Conservation (phyloP, 1,139 yeast genomes). For the Meyerozyma athensensis region DNA sequence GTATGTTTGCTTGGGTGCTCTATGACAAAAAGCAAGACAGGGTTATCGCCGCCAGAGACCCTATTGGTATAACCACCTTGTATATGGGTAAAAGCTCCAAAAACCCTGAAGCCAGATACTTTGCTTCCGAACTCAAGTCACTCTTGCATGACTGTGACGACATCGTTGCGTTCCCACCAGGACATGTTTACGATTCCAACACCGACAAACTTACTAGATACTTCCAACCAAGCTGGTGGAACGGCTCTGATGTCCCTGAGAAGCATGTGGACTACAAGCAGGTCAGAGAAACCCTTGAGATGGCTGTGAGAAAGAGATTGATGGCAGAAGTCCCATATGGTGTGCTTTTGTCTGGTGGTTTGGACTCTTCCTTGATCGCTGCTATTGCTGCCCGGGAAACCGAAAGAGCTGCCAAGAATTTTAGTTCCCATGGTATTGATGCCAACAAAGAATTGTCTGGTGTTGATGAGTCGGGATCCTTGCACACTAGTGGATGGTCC, state of each 20-base stretch:
- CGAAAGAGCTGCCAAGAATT: constrained; percentile 60
- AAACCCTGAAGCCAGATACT: constrained; percentile 72
- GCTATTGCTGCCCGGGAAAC: constrained; percentile 97
- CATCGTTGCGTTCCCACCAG: constrained; percentile 95
- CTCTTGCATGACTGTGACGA: constrained; percentile 90
- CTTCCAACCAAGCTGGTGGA: constrained; percentile 94
- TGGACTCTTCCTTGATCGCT: constrained; percentile 94
- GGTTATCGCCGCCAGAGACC: constrained; percentile 95
- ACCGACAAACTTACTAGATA: constrained; percentile 84
- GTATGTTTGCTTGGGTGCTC: constrained; percentile 95
- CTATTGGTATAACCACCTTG: constrained; percentile 93
- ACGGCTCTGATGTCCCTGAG: constrained; percentile 66
- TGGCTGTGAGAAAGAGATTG: constrained; percentile 96
- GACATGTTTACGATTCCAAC: constrained; percentile 90
- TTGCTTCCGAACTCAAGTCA: constrained; percentile 93
- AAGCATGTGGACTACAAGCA: constrained; percentile 65
- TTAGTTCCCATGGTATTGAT: constrained; percentile 43
- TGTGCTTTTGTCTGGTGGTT: constrained; percentile 92
- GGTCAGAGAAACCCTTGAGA: constrained; percentile 78
- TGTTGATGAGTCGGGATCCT: constrained; percentile 81
- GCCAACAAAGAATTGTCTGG: constrained; percentile 73
- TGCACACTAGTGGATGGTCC: constrained; percentile 77
- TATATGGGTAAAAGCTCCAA: constrained; percentile 85
- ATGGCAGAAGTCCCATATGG: constrained; percentile 99
- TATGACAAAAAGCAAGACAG: constrained; percentile 83